Base-by-base conservation (phyloP, 331 rosid species). In the Pyrus hybrid region DNA sequence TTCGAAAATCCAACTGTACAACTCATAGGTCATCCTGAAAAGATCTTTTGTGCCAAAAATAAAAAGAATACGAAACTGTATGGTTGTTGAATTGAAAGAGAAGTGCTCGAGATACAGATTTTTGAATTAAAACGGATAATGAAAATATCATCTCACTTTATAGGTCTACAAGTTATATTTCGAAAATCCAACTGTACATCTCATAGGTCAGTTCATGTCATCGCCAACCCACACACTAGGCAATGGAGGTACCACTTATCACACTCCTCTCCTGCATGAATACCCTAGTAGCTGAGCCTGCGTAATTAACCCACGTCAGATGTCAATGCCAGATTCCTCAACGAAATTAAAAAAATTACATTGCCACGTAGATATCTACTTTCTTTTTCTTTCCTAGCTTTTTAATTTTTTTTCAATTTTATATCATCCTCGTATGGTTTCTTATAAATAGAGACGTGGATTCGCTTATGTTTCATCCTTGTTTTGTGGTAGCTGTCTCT, bases 381-480 rank as follows among this genome's bases (percentile, higher is more conserved):
- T 79, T 49, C 20, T 16, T 6, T 49, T 49, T 16, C 54, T 14
- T 47, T 47, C 18, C 8, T 14, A 37, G 43, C 20, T 20, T 51
- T 47, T 45, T 8, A 4, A 2, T 18, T 65, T 33, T 9, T 3
- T 30, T 29, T 30, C 45, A 70, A 73, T 83, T 78, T 71, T 43
- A 5, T 51, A 22, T 37, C 25, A 22, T 25, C 71, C 22, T 45
- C 23, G 28, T 74, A 67, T 63, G 67, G 25, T 60, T 80, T 68
- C 72, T 82, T 85, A 91, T 91, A 88, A 91, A 91, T 86, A 85
- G 80, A 51, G 20, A 20, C 85, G 63, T 60, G 71, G 62, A 49
- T 86, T 76, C 71, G 79, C 74, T 70, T 17, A 67, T 67, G 75
- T 66, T 67, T 29, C 86, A 87, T 60, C 82, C 72, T 28, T 68